Evolutionary conservation across 305 asterid genomes (phyloP).

Genomic region (Caryopteris hybrid): DNA sequence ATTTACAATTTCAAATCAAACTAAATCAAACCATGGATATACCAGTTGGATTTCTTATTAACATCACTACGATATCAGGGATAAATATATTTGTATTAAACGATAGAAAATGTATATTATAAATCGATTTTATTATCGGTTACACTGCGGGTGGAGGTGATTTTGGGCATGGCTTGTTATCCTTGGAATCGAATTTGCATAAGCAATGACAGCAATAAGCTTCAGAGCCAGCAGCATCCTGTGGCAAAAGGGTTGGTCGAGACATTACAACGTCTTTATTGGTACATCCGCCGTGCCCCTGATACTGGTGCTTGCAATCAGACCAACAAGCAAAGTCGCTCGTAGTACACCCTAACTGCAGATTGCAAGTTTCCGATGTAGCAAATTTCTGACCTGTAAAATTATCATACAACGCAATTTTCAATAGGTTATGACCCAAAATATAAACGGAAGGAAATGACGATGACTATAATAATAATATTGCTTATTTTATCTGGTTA

Average conservation of each 20-base stretch:
- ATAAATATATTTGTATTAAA: neutral
- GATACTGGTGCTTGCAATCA: neutral
- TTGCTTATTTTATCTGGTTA: too few species aligned
- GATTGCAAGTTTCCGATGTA: neutral
- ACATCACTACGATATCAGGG: neutral
- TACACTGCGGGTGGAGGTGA: neutral
- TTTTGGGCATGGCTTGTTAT: neutral
- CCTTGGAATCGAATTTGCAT: neutral
- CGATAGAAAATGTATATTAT: neutral
- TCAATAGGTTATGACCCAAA: neutral
- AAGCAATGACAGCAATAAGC: neutral
- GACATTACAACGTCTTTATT: neutral
- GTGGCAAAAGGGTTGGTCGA: neutral
- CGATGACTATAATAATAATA: too few species aligned
- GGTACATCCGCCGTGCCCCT: neutral
- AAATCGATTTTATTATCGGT: neutral
- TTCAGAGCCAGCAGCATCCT: neutral
- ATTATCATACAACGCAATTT: neutral
- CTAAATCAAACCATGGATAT: too few species aligned
- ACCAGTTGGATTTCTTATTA: too few species aligned
- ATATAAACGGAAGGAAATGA: too few species aligned
- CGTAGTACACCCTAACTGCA: neutral
- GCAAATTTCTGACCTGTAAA: neutral
- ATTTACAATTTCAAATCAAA: too few species aligned
- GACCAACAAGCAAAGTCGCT: neutral